Conservation (phyloP, 202 grass and related monocot genomes). For the Alloteropsis angusta region DNA sequence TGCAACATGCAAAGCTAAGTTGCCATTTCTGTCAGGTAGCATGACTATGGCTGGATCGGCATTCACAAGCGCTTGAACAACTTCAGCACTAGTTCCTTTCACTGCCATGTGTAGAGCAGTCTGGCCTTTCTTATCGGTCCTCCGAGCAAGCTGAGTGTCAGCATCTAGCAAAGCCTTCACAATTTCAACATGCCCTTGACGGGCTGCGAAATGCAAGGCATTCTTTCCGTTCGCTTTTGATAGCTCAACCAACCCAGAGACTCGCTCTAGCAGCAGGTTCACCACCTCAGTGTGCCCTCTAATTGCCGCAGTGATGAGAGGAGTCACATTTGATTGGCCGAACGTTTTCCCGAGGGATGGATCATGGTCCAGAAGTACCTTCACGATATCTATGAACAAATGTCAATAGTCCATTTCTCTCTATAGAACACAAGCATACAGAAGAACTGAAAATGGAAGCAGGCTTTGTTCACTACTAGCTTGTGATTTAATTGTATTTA, state of each 20-base stretch:
- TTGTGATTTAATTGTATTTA: background rate
- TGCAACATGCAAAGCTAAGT: constrained; percentile 87
- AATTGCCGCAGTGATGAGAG: constrained; percentile 76
- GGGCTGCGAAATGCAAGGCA: constrained; percentile 82
- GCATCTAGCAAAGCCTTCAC: constrained; percentile 47
- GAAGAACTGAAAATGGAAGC: constrained; percentile 2
- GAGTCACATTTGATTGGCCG: constrained; percentile 88
- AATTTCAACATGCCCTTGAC: constrained; percentile 88
- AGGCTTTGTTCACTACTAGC: background rate
- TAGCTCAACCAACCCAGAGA: constrained; percentile 56
- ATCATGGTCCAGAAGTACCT: constrained; percentile 83
- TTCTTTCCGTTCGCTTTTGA: constrained; percentile 89
- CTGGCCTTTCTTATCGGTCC: constrained; percentile 97
- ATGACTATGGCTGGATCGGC: constrained; percentile 90
- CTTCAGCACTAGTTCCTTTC: constrained; percentile 59
- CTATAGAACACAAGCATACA: background rate
- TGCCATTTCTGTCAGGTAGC: constrained; percentile 94
- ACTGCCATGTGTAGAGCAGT: constrained; percentile 98
- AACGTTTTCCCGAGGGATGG: constrained; percentile 72
- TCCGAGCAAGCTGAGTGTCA: constrained; percentile 84
- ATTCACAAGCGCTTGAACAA: constrained; percentile 73
- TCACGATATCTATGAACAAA: constrained; percentile 62
- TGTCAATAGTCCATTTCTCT: background rate
- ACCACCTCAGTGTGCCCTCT: constrained; percentile 82
- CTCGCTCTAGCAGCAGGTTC: constrained; percentile 59